Evolutionary conservation across 2,329 filamentous ascomycete species (phyloP), one percentile per base, ranked within the genome.

Genomic region (Trichoderma citrinoviride): DNA sequence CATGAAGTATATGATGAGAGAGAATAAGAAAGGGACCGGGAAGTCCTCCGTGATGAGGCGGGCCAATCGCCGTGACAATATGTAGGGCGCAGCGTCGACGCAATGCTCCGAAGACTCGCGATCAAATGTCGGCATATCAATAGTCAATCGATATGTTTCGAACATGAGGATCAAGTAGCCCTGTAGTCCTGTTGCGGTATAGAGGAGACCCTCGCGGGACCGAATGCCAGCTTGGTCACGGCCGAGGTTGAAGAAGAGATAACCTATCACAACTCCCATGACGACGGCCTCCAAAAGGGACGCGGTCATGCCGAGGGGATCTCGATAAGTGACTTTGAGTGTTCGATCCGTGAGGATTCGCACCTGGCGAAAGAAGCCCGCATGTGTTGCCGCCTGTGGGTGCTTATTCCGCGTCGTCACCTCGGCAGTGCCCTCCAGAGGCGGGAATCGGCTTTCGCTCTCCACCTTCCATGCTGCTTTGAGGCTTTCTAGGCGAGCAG

Each of bases 1-100:
- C 88, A 93, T 92, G 73, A 91, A 93, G 74, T 93, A 93, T 71
- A 87, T 88, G 7, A 93, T 88, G 2, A 87, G 76, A 6, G 87
- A 87, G 71, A 89, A 93, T 3, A 92, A 73, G 17, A 92, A 81
- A 0, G 90, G 90, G 1, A 92, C 89, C 0, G 89, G 88, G 0
- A 93, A 71, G 71, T 93, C 90, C 72, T 93, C 90, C 0, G 89
- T 86, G 1, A 88, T 80, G 23, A 92, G 77, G 6, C 89, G 83
- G 0, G 90, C 89, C 5, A 92, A 74, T 27, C 91, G 82, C 47
- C 90, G 81, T 19, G 90, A 92, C 1, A 92, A 72, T 1, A 93
- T 80, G 67, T 90, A 93, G 0, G 88, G 87, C 0, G 90, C 76
- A 2, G 90, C 85, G 37, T 85, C 84, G 19, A 91, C 88, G 21